These are phyloP conservation scores for Entophlyctis helioformis DNA, from an alignment of 192 early-diverging fungal species.

Conservation along the genomic window DNA sequence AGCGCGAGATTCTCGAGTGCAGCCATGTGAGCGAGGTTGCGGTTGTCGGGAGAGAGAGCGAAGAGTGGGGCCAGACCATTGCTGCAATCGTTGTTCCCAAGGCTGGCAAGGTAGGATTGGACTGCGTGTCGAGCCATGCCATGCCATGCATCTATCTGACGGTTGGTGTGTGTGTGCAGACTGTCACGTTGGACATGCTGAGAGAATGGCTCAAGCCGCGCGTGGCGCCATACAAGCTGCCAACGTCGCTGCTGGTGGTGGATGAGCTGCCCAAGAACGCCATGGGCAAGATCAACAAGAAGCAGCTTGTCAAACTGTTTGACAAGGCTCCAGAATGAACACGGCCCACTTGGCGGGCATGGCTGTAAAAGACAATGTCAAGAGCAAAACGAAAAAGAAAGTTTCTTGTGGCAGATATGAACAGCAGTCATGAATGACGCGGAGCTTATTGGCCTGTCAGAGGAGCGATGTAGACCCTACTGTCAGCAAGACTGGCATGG, in stretches of 20 bases:
- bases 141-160: too few relatives aligned
- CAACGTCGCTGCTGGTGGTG: constrained; percentile 32
- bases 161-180: not conserved
- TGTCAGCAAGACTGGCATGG: too few relatives aligned
- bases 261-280: constrained; percentile 65
- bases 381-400: too few relatives aligned
- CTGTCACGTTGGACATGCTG: constrained; percentile 20
- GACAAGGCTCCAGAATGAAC: too few relatives aligned
- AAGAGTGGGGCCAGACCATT: constrained; percentile 67
- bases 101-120: too few relatives aligned
- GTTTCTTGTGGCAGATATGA: too few relatives aligned
- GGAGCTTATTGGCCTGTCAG: too few relatives aligned
- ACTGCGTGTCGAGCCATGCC: too few relatives aligned
- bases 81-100: constrained; percentile 52
- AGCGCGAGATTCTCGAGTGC: constrained; percentile 56
- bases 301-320: constrained; percentile 49
- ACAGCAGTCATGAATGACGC: too few relatives aligned
- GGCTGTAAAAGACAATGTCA: too few relatives aligned
- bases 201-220: constrained; percentile 38
- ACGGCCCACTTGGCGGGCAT: too few relatives aligned
- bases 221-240: constrained; percentile 70
- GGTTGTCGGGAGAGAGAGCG: constrained; percentile 59
- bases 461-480: too few relatives aligned
- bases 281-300: constrained; percentile 87
- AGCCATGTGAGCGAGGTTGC: constrained; percentile 54